Evolutionary conservation across 2,329 filamentous ascomycete genomes (phyloP).

Genomic region (Hypoxylon sp.): DNA sequence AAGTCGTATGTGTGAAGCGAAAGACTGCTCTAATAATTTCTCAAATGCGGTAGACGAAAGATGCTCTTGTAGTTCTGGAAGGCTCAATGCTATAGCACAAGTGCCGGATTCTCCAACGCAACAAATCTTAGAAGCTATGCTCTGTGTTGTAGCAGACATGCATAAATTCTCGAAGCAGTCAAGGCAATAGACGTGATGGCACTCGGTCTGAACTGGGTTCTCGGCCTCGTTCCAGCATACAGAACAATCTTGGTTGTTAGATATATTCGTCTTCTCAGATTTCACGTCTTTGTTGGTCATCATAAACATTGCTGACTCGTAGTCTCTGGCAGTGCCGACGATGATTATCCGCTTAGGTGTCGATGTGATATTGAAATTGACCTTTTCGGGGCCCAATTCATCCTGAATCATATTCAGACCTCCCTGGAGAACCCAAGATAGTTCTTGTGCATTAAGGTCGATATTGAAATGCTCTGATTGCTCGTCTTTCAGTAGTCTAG

Average conservation of each 20-base stretch:
- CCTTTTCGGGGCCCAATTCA: slow-evolving; percentile 51
- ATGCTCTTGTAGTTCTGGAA: slow-evolving; percentile 51
- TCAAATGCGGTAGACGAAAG: slow-evolving; percentile 57
- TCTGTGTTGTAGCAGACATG: slow-evolving; percentile 32
- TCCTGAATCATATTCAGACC: slow-evolving; percentile 53
- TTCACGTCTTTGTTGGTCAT: slow-evolving; percentile 16
- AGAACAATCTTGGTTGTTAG: slow-evolving; percentile 47
- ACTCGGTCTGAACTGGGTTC: slow-evolving; percentile 56
- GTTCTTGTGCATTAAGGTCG: slow-evolving; percentile 49
- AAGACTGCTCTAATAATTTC: slow-evolving; percentile 57
- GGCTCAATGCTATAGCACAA: slow-evolving; percentile 50
- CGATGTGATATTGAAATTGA: slow-evolving; percentile 54
- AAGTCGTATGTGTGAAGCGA: slow-evolving; percentile 55
- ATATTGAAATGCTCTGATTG: slow-evolving; percentile 44
- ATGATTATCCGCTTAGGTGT: slow-evolving; percentile 55
- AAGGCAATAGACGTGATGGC: slow-evolving; percentile 61
- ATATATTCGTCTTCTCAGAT: neutral
- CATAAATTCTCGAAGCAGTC: slow-evolving; percentile 60
- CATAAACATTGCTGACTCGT: slow-evolving; percentile 39
- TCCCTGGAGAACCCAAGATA: slow-evolving; percentile 54
- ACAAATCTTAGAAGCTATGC: slow-evolving; percentile 40
- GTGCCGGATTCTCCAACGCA: slow-evolving; percentile 48
- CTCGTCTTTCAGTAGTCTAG: slow-evolving; percentile 28
- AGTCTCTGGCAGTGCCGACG: slow-evolving; percentile 45
- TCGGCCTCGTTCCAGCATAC: slow-evolving; percentile 59